These are phyloP conservation scores for Boletus smithii DNA, from an alignment of 1,284 basidiomycete genomes.

Conservation along the genomic window DNA sequence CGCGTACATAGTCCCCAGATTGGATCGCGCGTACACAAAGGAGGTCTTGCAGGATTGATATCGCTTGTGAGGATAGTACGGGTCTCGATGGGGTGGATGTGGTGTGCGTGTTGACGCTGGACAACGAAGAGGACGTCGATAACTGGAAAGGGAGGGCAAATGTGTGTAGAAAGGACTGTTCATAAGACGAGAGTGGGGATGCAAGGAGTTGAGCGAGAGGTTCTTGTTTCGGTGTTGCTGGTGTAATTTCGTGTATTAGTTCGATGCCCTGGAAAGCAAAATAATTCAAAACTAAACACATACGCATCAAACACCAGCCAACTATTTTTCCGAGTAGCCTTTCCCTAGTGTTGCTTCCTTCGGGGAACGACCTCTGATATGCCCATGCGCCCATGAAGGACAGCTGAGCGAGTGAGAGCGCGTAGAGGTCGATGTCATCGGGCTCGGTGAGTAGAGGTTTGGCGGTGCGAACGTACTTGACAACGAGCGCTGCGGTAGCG, in stretches of 20 bases:
- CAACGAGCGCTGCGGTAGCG: constrained; percentile 42
- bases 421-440: constrained; percentile 64
- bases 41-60: constrained; percentile 73
- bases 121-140: constrained; percentile 18
- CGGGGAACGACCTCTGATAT: constrained; percentile 65
- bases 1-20: constrained; percentile 66
- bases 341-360: constrained; percentile 48
- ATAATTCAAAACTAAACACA: constrained; percentile 39
- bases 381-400: constrained; percentile 69
- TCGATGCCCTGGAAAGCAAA: neutral
- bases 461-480: constrained; percentile 65
- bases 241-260: neutral
- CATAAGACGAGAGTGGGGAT: constrained; percentile 60
- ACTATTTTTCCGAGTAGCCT: constrained; percentile 60
- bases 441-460: constrained; percentile 65
- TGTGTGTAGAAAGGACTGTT: constrained; percentile 53
- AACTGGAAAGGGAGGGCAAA: constrained; percentile 55
- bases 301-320: constrained; percentile 66
- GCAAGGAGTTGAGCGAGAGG: constrained; percentile 59
- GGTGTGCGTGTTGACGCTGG: constrained; percentile 4
- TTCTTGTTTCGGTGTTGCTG: constrained; percentile 56
- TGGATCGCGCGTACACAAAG: constrained; percentile 77
- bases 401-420: constrained; percentile 59
- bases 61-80: constrained; percentile 35
- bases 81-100: constrained; percentile 24